A percentile compares a stretch with the other conserved stretches of the same genome.
phyloP scores from a whole-genome alignment of 1,284 basidiomycete genomes.

The Microbotryomycetes sp. region DNA sequence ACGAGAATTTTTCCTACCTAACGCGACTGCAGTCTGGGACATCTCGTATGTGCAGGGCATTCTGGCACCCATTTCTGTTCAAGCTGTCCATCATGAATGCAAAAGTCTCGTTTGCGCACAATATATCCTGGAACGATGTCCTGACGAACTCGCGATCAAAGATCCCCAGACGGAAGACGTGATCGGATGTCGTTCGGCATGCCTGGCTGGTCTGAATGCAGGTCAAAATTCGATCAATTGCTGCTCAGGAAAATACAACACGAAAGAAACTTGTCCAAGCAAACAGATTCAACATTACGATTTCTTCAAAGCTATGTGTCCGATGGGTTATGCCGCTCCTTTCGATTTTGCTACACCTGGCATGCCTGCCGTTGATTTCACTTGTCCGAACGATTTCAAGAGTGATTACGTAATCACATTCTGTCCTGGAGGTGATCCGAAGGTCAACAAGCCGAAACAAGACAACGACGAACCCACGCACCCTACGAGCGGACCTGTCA shows the following conservation, averaged over 20 bases:
- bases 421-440: conserved; percentile 1
- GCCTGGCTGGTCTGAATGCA: conserved; percentile 11
- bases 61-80: not conserved
- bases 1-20: too few species aligned
- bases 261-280: not conserved
- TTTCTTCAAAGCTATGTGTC: conserved; percentile 17
- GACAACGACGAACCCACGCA: not conserved
- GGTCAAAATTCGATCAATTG: conserved; percentile 5
- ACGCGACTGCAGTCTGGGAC: not conserved
- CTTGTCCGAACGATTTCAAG: not conserved
- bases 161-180: not conserved
- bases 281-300: conserved; percentile 8
- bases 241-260: conserved; percentile 7
- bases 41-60: not conserved
- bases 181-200: conserved; percentile 11
- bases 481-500: not conserved
- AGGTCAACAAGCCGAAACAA: not conserved
- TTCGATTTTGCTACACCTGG: not conserved
- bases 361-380: conserved; percentile 1
- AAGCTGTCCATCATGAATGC: not conserved
- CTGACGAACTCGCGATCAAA: not conserved
- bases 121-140: not conserved
- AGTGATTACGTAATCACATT: conserved; percentile 6
- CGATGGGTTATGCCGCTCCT: conserved; percentile 7
- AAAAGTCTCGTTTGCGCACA: not conserved